Base-by-base conservation (phyloP, 768 basidiomycete genomes). In the Tricholoma furcatifolium region DNA sequence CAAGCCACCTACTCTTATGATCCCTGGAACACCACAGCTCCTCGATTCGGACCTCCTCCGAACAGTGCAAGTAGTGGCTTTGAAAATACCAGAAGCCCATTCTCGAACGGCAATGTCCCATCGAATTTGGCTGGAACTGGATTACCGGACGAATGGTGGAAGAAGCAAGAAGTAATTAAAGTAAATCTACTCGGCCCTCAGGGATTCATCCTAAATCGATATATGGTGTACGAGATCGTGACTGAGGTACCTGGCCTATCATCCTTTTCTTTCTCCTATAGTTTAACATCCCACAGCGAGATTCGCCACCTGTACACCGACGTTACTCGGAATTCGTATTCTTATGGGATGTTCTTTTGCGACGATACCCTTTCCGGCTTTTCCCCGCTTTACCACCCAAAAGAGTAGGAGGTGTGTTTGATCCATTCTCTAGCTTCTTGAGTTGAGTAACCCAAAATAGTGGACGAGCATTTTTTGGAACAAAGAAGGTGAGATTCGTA, bases 301-400 rank as follows among this genome's bases (percentile, higher is more conserved):
- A 81, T 4, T 21, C 32, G 5, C 73, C 79, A 11, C 74, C 91
- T 12, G 90, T 98, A 18, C 76, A 84, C 24, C 76, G 96, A 48
- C 81, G 97, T 52, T 99, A 98, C 67, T 93, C 91, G 6, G 97
- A 99, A 67, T 99, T 98, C 66, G 80, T 80, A 9, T 94, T 88
- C 68, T 74, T 98, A 23, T 89, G 91, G 83, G 94, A 98, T 57
- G 87, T 85, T 57, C 75, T 99, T 40, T 68, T 82, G 47, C 83
- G 86, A 58, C 82, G 94, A 49, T 98, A 98, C 73, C 95, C 97
- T 1, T 98, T 98, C 80, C 84, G 97, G 43, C 73, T 98, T 21
- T 80, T 98, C 58, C 86, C 91, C 15, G 72, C 82, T 3, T 71
- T 98, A 27, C 97, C 97, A 14, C 97, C 97, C 0, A 98, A 98